Conservation (phyloP, 805 yeast species). For the Barnettozyma botsteinii region DNA sequence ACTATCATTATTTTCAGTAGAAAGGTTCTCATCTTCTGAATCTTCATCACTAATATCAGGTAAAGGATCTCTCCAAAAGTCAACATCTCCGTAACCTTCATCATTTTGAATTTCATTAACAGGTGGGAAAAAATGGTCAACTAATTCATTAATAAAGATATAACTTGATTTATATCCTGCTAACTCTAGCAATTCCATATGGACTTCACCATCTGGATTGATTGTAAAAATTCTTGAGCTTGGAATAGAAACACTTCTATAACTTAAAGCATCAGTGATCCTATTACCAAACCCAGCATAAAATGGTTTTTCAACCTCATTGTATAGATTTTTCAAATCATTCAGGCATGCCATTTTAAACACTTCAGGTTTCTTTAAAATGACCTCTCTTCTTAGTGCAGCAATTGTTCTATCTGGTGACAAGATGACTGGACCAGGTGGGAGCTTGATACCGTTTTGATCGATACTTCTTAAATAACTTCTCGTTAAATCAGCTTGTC, state of each 20-base stretch:
- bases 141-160: constrained; percentile 84
- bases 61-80: constrained; percentile 87
- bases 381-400: constrained; percentile 86
- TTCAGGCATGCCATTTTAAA: constrained; percentile 95
- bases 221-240: constrained; percentile 92
- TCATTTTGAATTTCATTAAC: constrained; percentile 35
- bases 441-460: constrained; percentile 65
- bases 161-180: constrained; percentile 90
- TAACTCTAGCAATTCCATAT: constrained; percentile 89
- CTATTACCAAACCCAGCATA: constrained; percentile 97
- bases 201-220: constrained; percentile 94
- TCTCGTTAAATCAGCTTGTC: constrained; percentile 89
- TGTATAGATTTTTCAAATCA: constrained; percentile 72
- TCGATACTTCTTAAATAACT: constrained; percentile 71
- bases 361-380: constrained; percentile 93
- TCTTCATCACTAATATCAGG: constrained; percentile 54
- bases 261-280: constrained; percentile 93
- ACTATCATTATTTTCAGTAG: constrained; percentile 9
- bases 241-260: constrained; percentile 90
- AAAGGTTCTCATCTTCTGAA: constrained; percentile 32
- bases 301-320: constrained; percentile 61
- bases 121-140: constrained; percentile 97
- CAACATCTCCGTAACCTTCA: constrained; percentile 71
- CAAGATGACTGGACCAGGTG: constrained; percentile 87
- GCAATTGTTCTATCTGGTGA: constrained; percentile 97